Percentiles rank a stretch among this genome's conserved stretches.
phyloP scores from a whole-genome alignment of 768 basidiomycete genomes.

The Gymnopilus junonius region DNA sequence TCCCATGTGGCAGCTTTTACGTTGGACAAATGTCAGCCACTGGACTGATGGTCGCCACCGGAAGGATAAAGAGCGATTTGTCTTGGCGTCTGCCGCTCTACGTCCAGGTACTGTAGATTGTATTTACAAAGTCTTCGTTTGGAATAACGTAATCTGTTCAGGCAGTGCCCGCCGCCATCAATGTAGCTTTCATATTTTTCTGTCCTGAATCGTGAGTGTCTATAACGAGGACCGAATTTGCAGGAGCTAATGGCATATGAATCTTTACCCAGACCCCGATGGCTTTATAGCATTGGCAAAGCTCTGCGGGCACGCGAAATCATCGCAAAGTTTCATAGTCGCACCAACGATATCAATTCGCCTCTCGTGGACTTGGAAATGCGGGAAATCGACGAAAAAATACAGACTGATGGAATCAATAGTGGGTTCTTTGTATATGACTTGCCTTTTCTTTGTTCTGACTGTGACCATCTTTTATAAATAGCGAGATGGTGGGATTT shows the following conservation, averaged over 20 bases:
- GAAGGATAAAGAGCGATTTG: conserved; percentile 41
- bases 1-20: conserved; percentile 40
- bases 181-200: conserved; percentile 48
- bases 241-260: neutral
- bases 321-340: conserved; percentile 53
- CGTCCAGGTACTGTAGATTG: conserved; percentile 54
- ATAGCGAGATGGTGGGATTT: conserved; percentile 60
- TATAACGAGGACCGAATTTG: neutral
- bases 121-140: too few relatives aligned
- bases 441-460: neutral
- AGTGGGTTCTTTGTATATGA: conserved; percentile 33
- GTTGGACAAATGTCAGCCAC: conserved; percentile 59
- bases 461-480: neutral
- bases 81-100: conserved; percentile 57
- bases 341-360: conserved; percentile 47
- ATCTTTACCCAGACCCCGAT: conserved; percentile 43
- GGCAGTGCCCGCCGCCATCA: conserved; percentile 50
- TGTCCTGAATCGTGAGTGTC: conserved; percentile 53
- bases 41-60: conserved; percentile 59
- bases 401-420: conserved; percentile 47
- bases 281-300: conserved; percentile 55
- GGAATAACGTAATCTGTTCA: too few relatives aligned
- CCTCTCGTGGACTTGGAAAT: conserved; percentile 57
- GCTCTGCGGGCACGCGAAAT: conserved; percentile 44
- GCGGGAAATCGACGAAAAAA: conserved; percentile 56